phyloP scores from a whole-genome alignment of 2,329 filamentous ascomycete genomes.

The Fusarium secorum region DNA sequence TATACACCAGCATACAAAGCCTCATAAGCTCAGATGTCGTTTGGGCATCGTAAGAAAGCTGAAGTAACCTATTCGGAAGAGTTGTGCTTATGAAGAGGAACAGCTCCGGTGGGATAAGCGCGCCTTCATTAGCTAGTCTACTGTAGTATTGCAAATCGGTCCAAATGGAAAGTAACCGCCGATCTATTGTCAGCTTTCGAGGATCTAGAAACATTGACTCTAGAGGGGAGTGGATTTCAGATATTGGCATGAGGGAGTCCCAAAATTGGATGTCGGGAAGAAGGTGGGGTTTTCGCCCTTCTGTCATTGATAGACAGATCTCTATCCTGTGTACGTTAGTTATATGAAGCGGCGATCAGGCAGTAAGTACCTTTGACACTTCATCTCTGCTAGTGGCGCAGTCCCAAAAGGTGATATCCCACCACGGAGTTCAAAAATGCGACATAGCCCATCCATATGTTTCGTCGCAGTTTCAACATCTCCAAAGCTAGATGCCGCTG shows the following conservation, averaged over 20 bases:
- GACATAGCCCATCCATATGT: not conserved
- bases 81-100: not conserved
- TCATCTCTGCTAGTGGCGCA: not conserved
- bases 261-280: fast-evolving
- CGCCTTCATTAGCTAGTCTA: fast-evolving
- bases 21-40: not conserved
- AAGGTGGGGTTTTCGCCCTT: not conserved
- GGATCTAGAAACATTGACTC: fast-evolving
- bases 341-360: fast-evolving
- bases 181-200: fast-evolving
- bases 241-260: not conserved
- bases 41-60: not conserved
- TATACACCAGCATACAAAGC: not conserved
- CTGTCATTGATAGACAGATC: not conserved
- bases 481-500: not conserved
- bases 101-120: not conserved
- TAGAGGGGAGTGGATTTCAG: too few species aligned
- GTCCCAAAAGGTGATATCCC: not conserved
- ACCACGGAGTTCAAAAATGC: not conserved
- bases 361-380: not conserved
- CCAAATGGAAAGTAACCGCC: fast-evolving
- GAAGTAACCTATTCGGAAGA: not conserved
- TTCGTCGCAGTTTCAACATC: not conserved
- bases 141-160: not conserved
- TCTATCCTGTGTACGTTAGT: not conserved